Evolutionary conservation across 2,329 filamentous ascomycete species (phyloP).

Genomic region (Aspergillus pseudotamarii): DNA sequence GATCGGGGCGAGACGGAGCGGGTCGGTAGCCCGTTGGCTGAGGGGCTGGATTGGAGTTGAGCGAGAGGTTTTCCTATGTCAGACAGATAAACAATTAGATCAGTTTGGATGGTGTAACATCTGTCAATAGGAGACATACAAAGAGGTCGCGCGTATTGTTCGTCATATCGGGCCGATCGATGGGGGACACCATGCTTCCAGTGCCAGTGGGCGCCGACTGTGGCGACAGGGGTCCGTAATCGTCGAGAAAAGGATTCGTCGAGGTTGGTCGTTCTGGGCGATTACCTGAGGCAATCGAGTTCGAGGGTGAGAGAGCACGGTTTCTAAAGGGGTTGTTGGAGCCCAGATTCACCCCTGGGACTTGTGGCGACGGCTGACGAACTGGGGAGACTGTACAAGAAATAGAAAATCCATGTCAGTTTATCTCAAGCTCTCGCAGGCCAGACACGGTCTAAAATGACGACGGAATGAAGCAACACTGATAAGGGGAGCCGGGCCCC

Average conservation of each 20-base stretch:
- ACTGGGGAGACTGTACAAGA: slow-evolving; percentile 25
- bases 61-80: slow-evolving; percentile 42
- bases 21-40: slow-evolving; percentile 42
- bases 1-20: slow-evolving; percentile 39
- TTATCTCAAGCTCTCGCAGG: not conserved
- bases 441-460: slow-evolving; percentile 17
- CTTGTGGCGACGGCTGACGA: slow-evolving; percentile 36
- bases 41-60: slow-evolving; percentile 32
- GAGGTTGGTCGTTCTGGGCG: slow-evolving; percentile 54
- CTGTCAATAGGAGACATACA: slow-evolving; percentile 49
- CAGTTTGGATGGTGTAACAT: slow-evolving; percentile 6
- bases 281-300: slow-evolving; percentile 30
- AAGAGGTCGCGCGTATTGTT: slow-evolving; percentile 61
- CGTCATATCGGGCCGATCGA: slow-evolving; percentile 44
- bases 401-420: slow-evolving; percentile 5
- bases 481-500: slow-evolving; percentile 16
- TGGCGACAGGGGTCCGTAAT: slow-evolving; percentile 41
- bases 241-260: slow-evolving; percentile 65
- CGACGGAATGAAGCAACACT: slow-evolving; percentile 14
- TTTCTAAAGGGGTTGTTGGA: slow-evolving; percentile 57
- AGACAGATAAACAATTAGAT: slow-evolving; percentile 14
- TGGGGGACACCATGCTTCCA: slow-evolving; percentile 33
- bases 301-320: slow-evolving; percentile 44
- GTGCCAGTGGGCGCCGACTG: slow-evolving; percentile 37
- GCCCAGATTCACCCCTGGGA: slow-evolving; percentile 35